Base-by-base conservation (phyloP, 495 filamentous ascomycete species). In the Hypoxylon rickii region DNA sequence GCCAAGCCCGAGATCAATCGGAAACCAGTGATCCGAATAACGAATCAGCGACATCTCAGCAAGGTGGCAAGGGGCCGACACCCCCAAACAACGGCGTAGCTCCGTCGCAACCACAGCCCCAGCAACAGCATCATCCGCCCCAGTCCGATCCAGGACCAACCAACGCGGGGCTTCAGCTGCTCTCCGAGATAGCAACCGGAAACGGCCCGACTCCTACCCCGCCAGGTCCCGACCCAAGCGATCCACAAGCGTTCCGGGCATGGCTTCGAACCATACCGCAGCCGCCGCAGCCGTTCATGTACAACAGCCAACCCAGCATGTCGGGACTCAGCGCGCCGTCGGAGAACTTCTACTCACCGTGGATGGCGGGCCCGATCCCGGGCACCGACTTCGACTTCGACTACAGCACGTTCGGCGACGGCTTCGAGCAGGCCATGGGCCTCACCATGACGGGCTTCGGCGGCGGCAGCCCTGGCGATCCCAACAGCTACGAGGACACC, bases 131-230 rank as follows among this genome's bases (percentile, higher is more conserved):
- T 29, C 68, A 53, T 42, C 63, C 65, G 41, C 44, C 49, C 18
- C 65, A 38, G 45, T 59, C 55, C 7, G 60, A 65, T 40, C 65
- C 70, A 2, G 70, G 20, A 13, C 59, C 53, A 22, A 40, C 72
- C 13, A 80, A 79, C 55, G 84, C 81, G 0, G 83, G 82, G 0
- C 73, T 88, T 11, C 84, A 88, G 45, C 65, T 90, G 6, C 76
- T 90, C 12, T 88, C 85, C 48, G 86, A 88, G 63, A 79, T 89
- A 29, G 86, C 86, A 20, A 84, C 82, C 51, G 79, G 79, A 11
- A 77, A 86, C 33, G 71, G 72, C n/a, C 41, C 43, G 31, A 54
- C 42, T 33, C n/a, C 21, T 26, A 15, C 42, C n/a, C 39, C 36
- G n/a, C 7, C 46, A 8, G 60, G 41, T 10, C 5, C 8, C n/a